Evolutionary conservation across 306 rosid genomes (phyloP).

Genomic region (Sphenostylis stenocarpa): DNA sequence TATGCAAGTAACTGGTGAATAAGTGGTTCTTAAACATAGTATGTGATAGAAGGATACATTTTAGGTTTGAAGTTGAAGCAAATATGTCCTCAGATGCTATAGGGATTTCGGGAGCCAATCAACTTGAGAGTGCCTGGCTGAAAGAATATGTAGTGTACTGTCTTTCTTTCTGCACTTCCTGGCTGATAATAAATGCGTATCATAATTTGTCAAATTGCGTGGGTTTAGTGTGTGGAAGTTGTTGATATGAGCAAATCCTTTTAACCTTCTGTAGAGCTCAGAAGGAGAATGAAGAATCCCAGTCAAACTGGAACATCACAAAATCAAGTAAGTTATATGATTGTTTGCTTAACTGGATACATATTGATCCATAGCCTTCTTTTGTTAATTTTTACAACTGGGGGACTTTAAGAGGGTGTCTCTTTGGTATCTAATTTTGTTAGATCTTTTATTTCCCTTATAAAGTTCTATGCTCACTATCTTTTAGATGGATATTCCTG

Average conservation of each 20-base stretch:
- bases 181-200: conserved; percentile 11
- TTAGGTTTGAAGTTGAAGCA: conserved; percentile 9
- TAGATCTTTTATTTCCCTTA: conserved; percentile 23
- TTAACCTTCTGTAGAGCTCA: conserved; percentile 59
- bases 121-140: neutral
- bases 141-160: neutral
- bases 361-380: neutral
- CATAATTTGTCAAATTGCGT: conserved; percentile 17
- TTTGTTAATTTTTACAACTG: conserved; percentile 13
- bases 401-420: neutral
- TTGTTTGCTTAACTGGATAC: conserved; percentile 30
- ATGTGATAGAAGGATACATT: neutral
- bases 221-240: conserved; percentile 4
- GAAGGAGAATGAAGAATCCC: conserved; percentile 60
- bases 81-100: conserved; percentile 10
- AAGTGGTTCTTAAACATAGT: neutral
- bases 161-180: conserved; percentile 22
- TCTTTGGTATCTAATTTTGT: conserved; percentile 26
- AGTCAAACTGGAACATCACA: conserved; percentile 53
- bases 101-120: neutral
- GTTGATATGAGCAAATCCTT: conserved; percentile 27
- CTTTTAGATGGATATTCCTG: conserved; percentile 24
- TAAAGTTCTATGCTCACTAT: neutral
- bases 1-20: neutral
- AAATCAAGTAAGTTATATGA: conserved; percentile 52